Conservation (phyloP, 2,329 filamentous ascomycete genomes). For the Trichoderma arundinaceum region DNA sequence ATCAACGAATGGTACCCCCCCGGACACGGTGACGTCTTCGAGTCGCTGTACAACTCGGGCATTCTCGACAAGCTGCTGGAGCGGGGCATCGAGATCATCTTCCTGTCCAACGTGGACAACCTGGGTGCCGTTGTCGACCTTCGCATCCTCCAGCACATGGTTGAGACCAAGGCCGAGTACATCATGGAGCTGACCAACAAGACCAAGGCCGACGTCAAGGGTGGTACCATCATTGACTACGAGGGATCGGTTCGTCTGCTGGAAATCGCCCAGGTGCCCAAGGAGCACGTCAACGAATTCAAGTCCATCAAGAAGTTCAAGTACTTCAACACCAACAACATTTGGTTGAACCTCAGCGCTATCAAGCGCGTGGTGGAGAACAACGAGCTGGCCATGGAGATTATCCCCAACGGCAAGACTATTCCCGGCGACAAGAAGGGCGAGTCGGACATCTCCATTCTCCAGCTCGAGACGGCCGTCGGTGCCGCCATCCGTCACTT, state of each 20-base stretch:
- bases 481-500: slow-evolving; percentile 99
- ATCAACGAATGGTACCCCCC: slow-evolving; percentile 99
- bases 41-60: slow-evolving; percentile 99
- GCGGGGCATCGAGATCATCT: slow-evolving; percentile 95
- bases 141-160: slow-evolving; percentile 99
- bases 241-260: slow-evolving; percentile 95
- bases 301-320: slow-evolving; percentile 99
- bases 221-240: slow-evolving; percentile 99
- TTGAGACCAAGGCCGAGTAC: slow-evolving; percentile 95
- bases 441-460: slow-evolving; percentile 95
- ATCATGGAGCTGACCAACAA: slow-evolving; percentile 99
- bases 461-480: slow-evolving; percentile 98
- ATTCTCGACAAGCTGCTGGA: slow-evolving; percentile 96
- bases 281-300: slow-evolving; percentile 99
- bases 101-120: slow-evolving; percentile 99
- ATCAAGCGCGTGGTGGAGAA: slow-evolving; percentile 99
- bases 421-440: slow-evolving; percentile 99
- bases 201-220: slow-evolving; percentile 99
- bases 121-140: slow-evolving; percentile 96
- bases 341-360: slow-evolving; percentile 97
- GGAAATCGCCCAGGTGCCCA: slow-evolving; percentile 98
- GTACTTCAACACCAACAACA: slow-evolving; percentile 99
- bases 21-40: slow-evolving; percentile 98
- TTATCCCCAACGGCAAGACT: slow-evolving; percentile 98
- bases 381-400: slow-evolving; percentile 98